Percentiles rank a stretch among this genome's conserved stretches.
Evolutionary conservation across 2,329 filamentous ascomycete species (phyloP).

Genomic region (Incumbomyces delicatus): DNA sequence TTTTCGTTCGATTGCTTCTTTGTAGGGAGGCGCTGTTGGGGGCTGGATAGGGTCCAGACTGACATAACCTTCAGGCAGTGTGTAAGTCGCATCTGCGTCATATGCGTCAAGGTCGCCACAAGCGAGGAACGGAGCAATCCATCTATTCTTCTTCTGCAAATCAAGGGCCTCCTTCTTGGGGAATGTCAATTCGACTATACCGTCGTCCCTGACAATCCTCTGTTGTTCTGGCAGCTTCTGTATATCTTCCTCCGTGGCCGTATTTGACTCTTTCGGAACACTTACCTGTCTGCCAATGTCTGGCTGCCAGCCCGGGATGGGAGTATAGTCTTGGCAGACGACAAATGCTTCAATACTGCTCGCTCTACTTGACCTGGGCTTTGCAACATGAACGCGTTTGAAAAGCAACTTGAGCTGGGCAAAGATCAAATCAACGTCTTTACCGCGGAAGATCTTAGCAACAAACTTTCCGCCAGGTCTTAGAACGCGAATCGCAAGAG

Average conservation of each 20-base stretch:
- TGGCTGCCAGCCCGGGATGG: slow-evolving; percentile 29
- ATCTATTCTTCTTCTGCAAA: slow-evolving; percentile 35
- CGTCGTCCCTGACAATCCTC: slow-evolving; percentile 26
- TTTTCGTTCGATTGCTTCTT: slow-evolving; percentile 75
- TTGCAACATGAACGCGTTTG: slow-evolving; percentile 75
- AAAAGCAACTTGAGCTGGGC: slow-evolving; percentile 92
- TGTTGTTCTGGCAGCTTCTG: slow-evolving; percentile 21
- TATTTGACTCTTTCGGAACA: slow-evolving; percentile 2
- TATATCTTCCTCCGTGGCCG: slow-evolving; percentile 1
- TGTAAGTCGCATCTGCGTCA: slow-evolving; percentile 87
- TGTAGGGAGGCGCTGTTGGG: slow-evolving; percentile 91
- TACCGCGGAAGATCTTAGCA: slow-evolving; percentile 91
- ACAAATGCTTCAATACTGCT: slow-evolving; percentile 96
- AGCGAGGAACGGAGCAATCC: slow-evolving; percentile 95
- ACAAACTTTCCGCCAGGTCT: slow-evolving; percentile 92
- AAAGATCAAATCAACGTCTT: slow-evolving; percentile 91
- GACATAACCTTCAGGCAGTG: slow-evolving; percentile 73
- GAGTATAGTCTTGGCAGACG: slow-evolving; percentile 87
- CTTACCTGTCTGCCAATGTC: slow-evolving; percentile 26
- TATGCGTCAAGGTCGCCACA: slow-evolving; percentile 91
- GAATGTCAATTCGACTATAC: slow-evolving; percentile 26
- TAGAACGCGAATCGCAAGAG: slow-evolving; percentile 84
- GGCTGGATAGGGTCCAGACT: slow-evolving; percentile 88
- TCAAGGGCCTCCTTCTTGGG: slow-evolving; percentile 31
- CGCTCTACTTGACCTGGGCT: slow-evolving; percentile 86